phyloP scores from a whole-genome alignment of 1,284 basidiomycete species.

The Phellopilus nigrolimitatus region DNA sequence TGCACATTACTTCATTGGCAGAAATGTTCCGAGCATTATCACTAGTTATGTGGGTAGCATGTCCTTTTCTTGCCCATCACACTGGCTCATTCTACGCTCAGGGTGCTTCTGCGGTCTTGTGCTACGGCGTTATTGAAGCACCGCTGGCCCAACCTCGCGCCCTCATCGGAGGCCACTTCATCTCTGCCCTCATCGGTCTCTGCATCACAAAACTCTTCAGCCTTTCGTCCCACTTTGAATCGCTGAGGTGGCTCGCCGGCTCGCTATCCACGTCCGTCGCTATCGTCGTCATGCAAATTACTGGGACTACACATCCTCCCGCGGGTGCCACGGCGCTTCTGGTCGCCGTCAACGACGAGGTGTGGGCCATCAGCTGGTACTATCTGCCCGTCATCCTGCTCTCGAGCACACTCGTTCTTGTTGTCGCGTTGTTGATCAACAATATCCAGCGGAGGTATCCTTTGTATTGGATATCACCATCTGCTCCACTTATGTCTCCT shows the following conservation, averaged over 20 bases:
- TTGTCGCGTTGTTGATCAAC: slow-evolving; percentile 49
- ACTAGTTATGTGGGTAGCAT: slow-evolving; percentile 41
- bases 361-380: slow-evolving; percentile 52
- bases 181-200: too few species aligned
- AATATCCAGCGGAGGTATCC: too few species aligned
- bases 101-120: slow-evolving; percentile 58
- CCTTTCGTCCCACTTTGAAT: too few species aligned
- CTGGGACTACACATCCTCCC: slow-evolving; percentile 56
- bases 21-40: slow-evolving; percentile 45
- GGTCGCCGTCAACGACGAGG: slow-evolving; percentile 43
- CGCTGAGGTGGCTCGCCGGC: too few species aligned
- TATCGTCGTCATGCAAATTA: slow-evolving; percentile 52
- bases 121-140: slow-evolving; percentile 53
- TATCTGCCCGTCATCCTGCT: slow-evolving; percentile 54
- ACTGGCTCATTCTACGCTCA: slow-evolving; percentile 24
- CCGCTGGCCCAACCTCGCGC: slow-evolving; percentile 61
- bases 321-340: slow-evolving; percentile 47
- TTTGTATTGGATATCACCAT: too few species aligned
- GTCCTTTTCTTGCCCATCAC: not conserved
- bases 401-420: slow-evolving; percentile 45
- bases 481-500: too few species aligned
- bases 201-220: too few species aligned
- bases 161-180: slow-evolving; percentile 46
- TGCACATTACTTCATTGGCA: slow-evolving; percentile 43
- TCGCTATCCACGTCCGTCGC: slow-evolving; percentile 46